Base-by-base conservation (phyloP, 177 flowering plant species). In the Vitis hybrid region DNA sequence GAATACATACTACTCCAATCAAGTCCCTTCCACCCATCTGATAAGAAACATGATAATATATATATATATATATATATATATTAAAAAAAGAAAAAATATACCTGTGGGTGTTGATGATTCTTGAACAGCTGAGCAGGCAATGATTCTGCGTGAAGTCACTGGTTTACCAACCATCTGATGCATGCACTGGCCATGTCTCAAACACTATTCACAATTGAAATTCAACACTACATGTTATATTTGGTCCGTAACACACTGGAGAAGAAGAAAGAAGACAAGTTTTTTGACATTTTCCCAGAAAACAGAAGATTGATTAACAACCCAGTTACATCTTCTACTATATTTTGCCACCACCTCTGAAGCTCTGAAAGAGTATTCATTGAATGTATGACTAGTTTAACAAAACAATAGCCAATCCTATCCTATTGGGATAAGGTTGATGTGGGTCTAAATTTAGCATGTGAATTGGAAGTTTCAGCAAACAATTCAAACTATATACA, bases 101-200 rank as follows among this genome's bases (percentile, higher is more conserved):
- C 81, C 78, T 22, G 80, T 67, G 16, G 82, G 54, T 69, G 76
- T 52, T 13, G 82, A 80, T 12, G 84, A 68, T 52, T 80, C 85
- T 67, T 76, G 85, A 67, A 80, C 69, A 54, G 83, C 71, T 50
- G 81, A 82, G 66, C 83, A 82, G 54, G 74, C 65, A 22, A 77
- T 63, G 15, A 61, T 55, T 65, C 69, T 68, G 5, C 60, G 61
- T 5, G 57, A 61, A 39, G 56, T 50, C 48, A 15, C 60, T 11
- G 22, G 48, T 72, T 72, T 73, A 66, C 59, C 10, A 50, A 34
- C 73, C 54, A 55, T 73, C 59, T 74, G 81, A 73, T 66, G 55
- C 66, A 66, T 19, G 52, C 16, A 34, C 7, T 12, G 39, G 9
- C 9, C 9, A 48, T n/a, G 3, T 3, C 63, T n/a, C 14, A 39